A percentile compares a stretch with the other conserved stretches of the same genome.
These are phyloP conservation scores for Mortierella sp. DNA, from an alignment of 371 early-diverging fungal genomes.

Conservation along the genomic window DNA sequence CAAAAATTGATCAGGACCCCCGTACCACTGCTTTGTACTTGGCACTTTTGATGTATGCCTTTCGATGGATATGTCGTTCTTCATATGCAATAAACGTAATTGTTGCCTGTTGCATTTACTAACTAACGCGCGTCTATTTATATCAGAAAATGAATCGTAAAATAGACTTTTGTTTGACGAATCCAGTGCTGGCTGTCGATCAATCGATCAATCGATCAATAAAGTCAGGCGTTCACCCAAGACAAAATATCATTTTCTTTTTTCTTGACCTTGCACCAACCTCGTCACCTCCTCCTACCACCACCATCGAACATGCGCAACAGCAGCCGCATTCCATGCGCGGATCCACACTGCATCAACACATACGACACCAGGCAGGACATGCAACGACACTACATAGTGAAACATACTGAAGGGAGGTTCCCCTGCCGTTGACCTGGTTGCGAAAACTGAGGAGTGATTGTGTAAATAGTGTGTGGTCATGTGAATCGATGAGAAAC, in stretches of 20 bases:
- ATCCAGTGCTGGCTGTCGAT: no score
- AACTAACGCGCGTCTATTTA: neutral
- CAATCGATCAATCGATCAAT: no score
- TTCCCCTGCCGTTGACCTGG: constrained; percentile 19
- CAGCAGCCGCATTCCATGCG: constrained; percentile 12
- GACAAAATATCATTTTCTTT: no score
- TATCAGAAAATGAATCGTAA: neutral
- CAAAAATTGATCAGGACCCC: neutral
- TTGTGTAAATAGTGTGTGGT: no score
- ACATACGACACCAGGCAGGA: neutral
- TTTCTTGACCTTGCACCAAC: neutral
- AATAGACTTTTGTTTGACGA: no score
- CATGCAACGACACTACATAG: constrained; percentile 15
- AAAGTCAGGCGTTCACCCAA: neutral
- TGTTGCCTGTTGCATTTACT: neutral
- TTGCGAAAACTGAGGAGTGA: constrained; percentile 6
- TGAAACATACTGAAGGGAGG: constrained; percentile 10
- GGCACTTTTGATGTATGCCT: neutral
- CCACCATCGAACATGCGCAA: constrained; percentile 15
- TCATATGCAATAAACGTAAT: neutral
- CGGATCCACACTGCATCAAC: constrained; percentile 16
- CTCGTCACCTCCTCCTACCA: neutral
- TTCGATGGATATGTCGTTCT: neutral
- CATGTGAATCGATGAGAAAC: no score
- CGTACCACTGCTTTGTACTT: neutral